These are phyloP conservation scores for Globisporangium cystogenes DNA, from an alignment of 352 stramenopile species.

Conservation along the genomic window DNA sequence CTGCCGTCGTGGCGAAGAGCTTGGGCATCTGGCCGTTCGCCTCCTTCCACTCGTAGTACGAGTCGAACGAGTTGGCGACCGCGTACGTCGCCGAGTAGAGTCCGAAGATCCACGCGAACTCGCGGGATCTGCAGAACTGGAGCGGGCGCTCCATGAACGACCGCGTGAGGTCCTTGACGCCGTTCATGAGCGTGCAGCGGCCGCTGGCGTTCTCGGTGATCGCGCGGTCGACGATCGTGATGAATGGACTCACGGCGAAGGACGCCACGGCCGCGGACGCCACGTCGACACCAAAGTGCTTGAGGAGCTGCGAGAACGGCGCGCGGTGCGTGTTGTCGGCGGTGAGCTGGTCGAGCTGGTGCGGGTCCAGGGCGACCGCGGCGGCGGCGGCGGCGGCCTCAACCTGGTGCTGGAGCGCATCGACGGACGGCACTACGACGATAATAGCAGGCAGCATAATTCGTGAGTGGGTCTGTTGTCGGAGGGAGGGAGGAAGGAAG, in stretches of 20 bases:
- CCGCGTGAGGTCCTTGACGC: slow-evolving; percentile 59
- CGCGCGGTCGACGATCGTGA: slow-evolving; percentile 82
- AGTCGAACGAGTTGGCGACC: slow-evolving; percentile 81
- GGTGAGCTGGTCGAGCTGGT: slow-evolving; percentile 1
- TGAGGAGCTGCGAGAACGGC: slow-evolving; percentile 22
- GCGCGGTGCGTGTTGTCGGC: slow-evolving; percentile 9
- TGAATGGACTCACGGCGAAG: slow-evolving; percentile 73
- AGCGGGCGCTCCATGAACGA: slow-evolving; percentile 63
- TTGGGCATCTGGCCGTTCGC: slow-evolving; percentile 78
- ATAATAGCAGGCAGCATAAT: slow-evolving; percentile 18
- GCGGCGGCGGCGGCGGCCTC: slow-evolving; percentile 11
- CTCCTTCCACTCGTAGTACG: slow-evolving; percentile 70
- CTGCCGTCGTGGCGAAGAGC: slow-evolving; percentile 78
- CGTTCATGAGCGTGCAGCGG: slow-evolving; percentile 44
- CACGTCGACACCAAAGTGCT: slow-evolving; percentile 35
- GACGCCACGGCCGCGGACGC: slow-evolving; percentile 52
- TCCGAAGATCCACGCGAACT: slow-evolving; percentile 87
- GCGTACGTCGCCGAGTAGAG: slow-evolving; percentile 88
- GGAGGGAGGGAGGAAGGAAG: not conserved
- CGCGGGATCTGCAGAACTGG: slow-evolving; percentile 71
- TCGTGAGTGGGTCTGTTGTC: slow-evolving; percentile 1
- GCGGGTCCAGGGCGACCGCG: not conserved
- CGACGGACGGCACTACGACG: slow-evolving; percentile 9
- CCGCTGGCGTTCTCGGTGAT: slow-evolving; percentile 88
- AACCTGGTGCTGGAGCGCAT: slow-evolving; percentile 16